These are phyloP conservation scores for Lentinula sp. DNA, from an alignment of 768 basidiomycete genomes.

Conservation along the genomic window DNA sequence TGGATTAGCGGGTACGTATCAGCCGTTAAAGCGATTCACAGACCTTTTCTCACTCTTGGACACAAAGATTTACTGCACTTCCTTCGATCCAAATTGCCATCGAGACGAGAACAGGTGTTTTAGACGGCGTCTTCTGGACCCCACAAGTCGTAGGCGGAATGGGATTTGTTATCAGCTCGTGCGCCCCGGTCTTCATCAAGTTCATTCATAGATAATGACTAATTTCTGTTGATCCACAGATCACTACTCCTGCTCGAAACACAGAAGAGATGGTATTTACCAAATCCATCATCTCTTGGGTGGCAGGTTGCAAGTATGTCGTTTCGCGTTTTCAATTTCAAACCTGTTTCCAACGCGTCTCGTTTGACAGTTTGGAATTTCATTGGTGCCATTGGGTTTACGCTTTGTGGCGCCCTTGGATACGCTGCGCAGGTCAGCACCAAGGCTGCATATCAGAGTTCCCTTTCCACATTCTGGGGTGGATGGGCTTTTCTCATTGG, in stretches of 20 bases:
- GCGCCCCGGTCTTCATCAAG: constrained; percentile 5
- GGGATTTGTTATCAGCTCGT: constrained; percentile 51
- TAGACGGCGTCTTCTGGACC: constrained; percentile 52
- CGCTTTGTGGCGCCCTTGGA: constrained; percentile 51
- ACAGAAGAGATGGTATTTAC: constrained; percentile 49
- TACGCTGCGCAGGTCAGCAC: constrained; percentile 26
- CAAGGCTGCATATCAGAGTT: constrained; percentile 44
- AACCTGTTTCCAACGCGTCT: neutral
- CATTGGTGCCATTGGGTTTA: constrained; percentile 53
- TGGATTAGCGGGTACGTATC: constrained; percentile 44
- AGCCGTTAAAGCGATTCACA: too few relatives aligned
- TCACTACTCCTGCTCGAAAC: constrained; percentile 47
- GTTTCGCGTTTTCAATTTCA: neutral
- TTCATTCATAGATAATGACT: neutral
- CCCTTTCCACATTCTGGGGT: constrained; percentile 51
- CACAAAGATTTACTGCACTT: constrained; percentile 27
- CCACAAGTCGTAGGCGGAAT: constrained; percentile 58
- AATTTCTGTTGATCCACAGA: constrained; percentile 8
- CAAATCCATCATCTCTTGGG: constrained; percentile 37
- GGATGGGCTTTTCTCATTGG: constrained; percentile 62
- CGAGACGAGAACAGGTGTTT: constrained; percentile 17
- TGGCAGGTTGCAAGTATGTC: constrained; percentile 46
- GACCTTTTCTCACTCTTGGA: neutral
- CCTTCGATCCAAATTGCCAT: constrained; percentile 28
- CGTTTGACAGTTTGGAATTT: constrained; percentile 47